A percentile compares a stretch with the other conserved stretches of the same genome.
Conservation (phyloP, 495 filamentous ascomycete genomes). For the Elasticomyces elasticus region DNA sequence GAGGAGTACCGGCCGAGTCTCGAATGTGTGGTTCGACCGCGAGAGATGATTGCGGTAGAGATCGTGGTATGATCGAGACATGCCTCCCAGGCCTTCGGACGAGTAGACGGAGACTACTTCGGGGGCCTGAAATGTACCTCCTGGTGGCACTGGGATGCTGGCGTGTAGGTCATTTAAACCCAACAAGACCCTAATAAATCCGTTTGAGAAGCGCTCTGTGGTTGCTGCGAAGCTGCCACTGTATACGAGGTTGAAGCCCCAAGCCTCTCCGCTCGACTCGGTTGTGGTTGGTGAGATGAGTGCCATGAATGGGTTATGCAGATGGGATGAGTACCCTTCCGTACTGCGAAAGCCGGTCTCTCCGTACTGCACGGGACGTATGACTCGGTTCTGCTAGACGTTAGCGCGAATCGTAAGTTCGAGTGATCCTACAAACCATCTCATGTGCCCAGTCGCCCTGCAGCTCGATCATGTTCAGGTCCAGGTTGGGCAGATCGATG, state of each 20-base stretch:
- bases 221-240: conserved; percentile 43
- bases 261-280: conserved; percentile 43
- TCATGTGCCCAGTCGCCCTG: conserved; percentile 40
- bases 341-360: conserved; percentile 39
- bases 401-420: not conserved
- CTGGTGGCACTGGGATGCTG: conserved; percentile 40
- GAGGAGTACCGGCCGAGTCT: conserved; percentile 41
- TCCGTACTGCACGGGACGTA: conserved; percentile 33
- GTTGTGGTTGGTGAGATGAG: conserved; percentile 42
- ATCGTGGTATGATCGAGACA: conserved; percentile 44
- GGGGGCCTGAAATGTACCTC: conserved; percentile 42
- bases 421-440: conserved; percentile 21
- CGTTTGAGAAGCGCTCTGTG: conserved; percentile 46
- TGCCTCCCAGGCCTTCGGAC: conserved; percentile 41
- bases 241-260: conserved; percentile 47
- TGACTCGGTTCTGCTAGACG: conserved; percentile 16
- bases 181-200: conserved; percentile 41
- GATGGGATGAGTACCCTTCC: conserved; percentile 44
- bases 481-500: conserved; percentile 42
- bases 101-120: conserved; percentile 47
- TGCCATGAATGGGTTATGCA: conserved; percentile 46
- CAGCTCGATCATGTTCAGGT: conserved; percentile 22
- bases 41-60: conserved; percentile 46
- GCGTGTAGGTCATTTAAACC: conserved; percentile 43
- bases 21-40: conserved; percentile 41